Base-by-base conservation (phyloP, 106 monocot species). In the Dactylorhiza incarnata region DNA sequence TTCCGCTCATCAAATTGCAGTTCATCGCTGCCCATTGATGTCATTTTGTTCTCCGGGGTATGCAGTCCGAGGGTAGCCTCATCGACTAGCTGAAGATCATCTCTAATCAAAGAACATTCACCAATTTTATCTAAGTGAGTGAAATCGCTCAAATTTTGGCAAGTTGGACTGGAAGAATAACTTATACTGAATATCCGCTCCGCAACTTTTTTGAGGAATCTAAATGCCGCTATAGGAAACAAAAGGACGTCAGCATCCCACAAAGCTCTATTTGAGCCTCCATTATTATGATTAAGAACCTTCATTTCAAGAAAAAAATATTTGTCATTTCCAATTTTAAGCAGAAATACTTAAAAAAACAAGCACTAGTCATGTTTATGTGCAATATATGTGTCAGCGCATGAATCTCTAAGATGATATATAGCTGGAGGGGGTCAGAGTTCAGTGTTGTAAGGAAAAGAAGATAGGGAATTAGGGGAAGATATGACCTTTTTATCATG, bases 141-240 rank as follows among this genome's bases (percentile, higher is more conserved):
- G 3, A 43, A 72, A 49, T 72, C 10, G 47, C 72, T 72, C 45
- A 48, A 72, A 9, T 48, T 48, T 72, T 72, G 49, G 48, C 10
- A 48, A 46, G 69, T 45, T 45, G 69, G n/a, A n/a, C 76, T 48
- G 76, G 37, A 54, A 44, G 85, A 84, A 68, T 47, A 73, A 75
- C 59, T 25, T 20, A 68, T 69, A 48, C 83, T 53, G 74, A 94
- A 88, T 13, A 94, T 46, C 52, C 66, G 70, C 48, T 74, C 71
- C 62, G 83, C 81, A 61, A 92, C 49, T 80, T 81, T 79, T 73
- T 78, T 73, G 29, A 94, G 74, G 71, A 81, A 90, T 49, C 79
- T 77, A 73, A 86, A 55, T 58, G 78, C 79, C 44, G 79, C 74
- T 26, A 72, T 68, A 74, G 81, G 78, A 78, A 85, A 73, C 47